Conservation (phyloP, 2,329 filamentous ascomycete species). For the Zymoseptoria crescenta region DNA sequence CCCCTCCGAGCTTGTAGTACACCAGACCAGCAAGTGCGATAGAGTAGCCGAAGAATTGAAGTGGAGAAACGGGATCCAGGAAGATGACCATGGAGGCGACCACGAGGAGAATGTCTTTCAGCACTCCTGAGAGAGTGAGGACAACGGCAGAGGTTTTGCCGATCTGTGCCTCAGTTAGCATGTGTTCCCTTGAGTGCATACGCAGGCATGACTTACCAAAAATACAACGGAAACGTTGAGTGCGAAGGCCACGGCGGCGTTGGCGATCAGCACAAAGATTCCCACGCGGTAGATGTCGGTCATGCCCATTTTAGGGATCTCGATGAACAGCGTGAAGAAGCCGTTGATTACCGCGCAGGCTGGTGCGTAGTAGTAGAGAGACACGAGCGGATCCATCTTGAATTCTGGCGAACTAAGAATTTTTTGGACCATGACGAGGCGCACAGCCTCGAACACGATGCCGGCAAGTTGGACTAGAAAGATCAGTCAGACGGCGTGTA, state of each 20-base stretch:
- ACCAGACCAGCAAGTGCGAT: constrained; percentile 72
- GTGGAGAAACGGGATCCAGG: constrained; percentile 62
- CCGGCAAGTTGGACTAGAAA: constrained; percentile 62
- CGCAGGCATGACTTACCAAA: constrained; percentile 51
- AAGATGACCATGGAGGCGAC: constrained; percentile 73
- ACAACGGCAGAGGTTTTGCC: constrained; percentile 81
- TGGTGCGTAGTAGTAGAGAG: constrained; percentile 83
- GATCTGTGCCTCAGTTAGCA: constrained; percentile 48
- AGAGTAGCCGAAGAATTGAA: constrained; percentile 78
- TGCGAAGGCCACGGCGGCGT: constrained; percentile 70
- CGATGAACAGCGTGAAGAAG: constrained; percentile 63
- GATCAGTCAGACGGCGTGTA: background rate
- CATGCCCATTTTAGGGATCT: constrained; percentile 62
- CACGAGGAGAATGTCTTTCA: constrained; percentile 81
- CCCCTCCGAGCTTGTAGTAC: constrained; percentile 73
- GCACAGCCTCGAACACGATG: constrained; percentile 73
- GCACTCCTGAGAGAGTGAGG: constrained; percentile 76
- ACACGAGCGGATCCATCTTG: constrained; percentile 91
- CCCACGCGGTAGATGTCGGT: constrained; percentile 67
- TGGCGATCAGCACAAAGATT: constrained; percentile 62
- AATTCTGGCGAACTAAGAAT: constrained; percentile 74
- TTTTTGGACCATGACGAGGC: constrained; percentile 76
- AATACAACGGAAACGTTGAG: constrained; percentile 82
- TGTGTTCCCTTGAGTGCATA: background rate
- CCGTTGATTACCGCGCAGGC: constrained; percentile 78